These are phyloP conservation scores for Allium fistulosum DNA, from an alignment of 106 monocot species.

Conservation along the genomic window DNA sequence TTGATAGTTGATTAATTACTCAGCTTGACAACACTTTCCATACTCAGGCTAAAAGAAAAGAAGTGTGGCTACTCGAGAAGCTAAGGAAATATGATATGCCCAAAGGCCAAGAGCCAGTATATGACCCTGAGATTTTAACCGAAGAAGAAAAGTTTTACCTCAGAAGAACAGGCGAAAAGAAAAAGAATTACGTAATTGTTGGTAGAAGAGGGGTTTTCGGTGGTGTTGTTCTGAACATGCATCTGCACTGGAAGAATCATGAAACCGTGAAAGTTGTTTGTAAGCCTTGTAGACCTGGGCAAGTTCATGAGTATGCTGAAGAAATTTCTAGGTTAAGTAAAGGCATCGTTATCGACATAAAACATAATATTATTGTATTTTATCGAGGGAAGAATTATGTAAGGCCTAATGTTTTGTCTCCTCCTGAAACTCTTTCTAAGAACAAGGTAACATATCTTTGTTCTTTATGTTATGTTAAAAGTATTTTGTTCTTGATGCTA, in stretches of 20 bases:
- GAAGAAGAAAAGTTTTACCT: slow-evolving; percentile 83
- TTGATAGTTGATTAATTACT: too few relatives aligned
- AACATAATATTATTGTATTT: slow-evolving; percentile 68
- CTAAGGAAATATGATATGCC: slow-evolving; percentile 68
- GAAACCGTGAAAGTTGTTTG: slow-evolving; percentile 88
- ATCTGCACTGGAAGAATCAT: slow-evolving; percentile 96
- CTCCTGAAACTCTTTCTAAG: slow-evolving; percentile 77
- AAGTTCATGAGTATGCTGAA: slow-evolving; percentile 70
- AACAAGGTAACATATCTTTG: slow-evolving; percentile 31
- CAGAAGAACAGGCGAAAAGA: slow-evolving; percentile 82
- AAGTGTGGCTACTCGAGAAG: slow-evolving; percentile 88
- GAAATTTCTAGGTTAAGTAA: slow-evolving; percentile 77
- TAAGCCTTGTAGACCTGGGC: slow-evolving; percentile 76
- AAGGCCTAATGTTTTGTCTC: slow-evolving; percentile 68
- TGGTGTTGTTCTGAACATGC: slow-evolving; percentile 92
- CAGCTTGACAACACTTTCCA: background rate
- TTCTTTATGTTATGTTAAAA: background rate
- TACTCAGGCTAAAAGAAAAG: slow-evolving; percentile 84
- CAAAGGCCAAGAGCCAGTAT: slow-evolving; percentile 32
- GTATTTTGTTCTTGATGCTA: background rate
- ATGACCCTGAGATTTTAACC: slow-evolving; percentile 82
- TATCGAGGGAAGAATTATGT: slow-evolving; percentile 91
- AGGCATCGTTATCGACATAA: slow-evolving; percentile 68
- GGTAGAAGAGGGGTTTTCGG: slow-evolving; percentile 86
- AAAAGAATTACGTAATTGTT: slow-evolving; percentile 76